Evolutionary conservation across 2,329 filamentous ascomycete genomes (phyloP), one percentile per base, ranked within the genome.

Genomic region (Pseudocercospora crystallina): DNA sequence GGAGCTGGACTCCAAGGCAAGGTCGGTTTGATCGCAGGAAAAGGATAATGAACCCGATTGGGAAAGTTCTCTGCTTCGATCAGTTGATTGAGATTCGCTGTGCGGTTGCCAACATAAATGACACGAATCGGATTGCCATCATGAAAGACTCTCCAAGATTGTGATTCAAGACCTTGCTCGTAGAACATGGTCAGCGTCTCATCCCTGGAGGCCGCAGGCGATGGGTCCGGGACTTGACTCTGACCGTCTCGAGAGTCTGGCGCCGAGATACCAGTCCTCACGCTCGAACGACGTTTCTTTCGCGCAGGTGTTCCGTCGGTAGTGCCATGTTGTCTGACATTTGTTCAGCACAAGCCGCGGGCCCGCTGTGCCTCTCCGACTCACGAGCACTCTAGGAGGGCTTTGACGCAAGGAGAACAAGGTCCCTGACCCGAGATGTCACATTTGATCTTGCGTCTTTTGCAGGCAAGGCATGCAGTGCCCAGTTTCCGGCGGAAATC

Each of bases 171-270:
- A 11, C 51, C 51, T 12, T 47, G 51, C 34, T 54, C 46, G 29
- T 49, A 54, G 47, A 54, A 54, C 2, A 31, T 33, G 11, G 36
- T 50, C 35, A 54, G 14, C 4, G 44, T 52, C 37, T 49, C 47
- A 20, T 49, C 51, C 13, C 41, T 36, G 30, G 46, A 14, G 12
- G 41, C 31, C 30, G 17, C 34, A 13, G 36, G 20, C 3, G 42
- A 37, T 17, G 43, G 38, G 5, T 8, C 5, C 14, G n/a, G 38
- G 8, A 17, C 5, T 9, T 20, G 9, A 5, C n/a, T 15, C 20
- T 41, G 38, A 29, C 9, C 20, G 7, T 26, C 20, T 26, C 7
- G 20, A 26, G 20, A 26, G 20, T 7, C 20, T 26, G 20, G 20
- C 20, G 7, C 20, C 20, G 20, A 26, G 20, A 26, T 26, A 26